A percentile compares a stretch with the other conserved stretches of the same genome.
Evolutionary conservation across 371 early-diverging fungal species (phyloP).

Genomic region (Entomophthora muscae): DNA sequence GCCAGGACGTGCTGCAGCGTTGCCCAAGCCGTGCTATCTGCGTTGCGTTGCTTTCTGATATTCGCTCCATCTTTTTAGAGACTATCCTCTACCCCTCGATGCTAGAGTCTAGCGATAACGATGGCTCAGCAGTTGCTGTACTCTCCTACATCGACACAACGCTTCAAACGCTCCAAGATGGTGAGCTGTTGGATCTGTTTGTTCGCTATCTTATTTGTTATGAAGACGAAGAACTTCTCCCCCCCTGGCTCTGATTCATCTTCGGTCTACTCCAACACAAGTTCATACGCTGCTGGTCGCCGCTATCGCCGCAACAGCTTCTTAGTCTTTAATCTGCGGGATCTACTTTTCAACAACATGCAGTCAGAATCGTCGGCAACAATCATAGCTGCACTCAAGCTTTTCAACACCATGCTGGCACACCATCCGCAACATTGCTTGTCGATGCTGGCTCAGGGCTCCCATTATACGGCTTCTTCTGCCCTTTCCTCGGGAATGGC

Average conservation of each 20-base stretch:
- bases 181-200: conserved; percentile 48
- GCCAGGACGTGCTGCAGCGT: conserved; percentile 62
- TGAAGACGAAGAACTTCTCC: conserved; percentile 22
- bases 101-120: conserved; percentile 70
- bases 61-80: conserved; percentile 61
- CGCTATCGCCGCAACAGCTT: not conserved
- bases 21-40: conserved; percentile 61
- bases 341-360: conserved; percentile 53
- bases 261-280: not conserved
- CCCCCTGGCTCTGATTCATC: not conserved
- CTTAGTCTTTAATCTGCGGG: conserved; percentile 26
- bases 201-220: conserved; percentile 56
- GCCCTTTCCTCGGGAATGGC: not conserved
- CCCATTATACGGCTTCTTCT: not conserved
- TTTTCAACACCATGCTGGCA: conserved; percentile 54
- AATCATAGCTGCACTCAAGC: conserved; percentile 62
- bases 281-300: not conserved
- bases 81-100: conserved; percentile 74
- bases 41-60: conserved; percentile 32
- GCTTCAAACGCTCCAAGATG: conserved; percentile 50
- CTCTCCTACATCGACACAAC: conserved; percentile 77
- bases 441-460: conserved; percentile 25
- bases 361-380: conserved; percentile 50
- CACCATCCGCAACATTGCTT: conserved; percentile 59
- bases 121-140: conserved; percentile 78